Base-by-base conservation (phyloP, 768 basidiomycete genomes). In the Lentinula detonsa region DNA sequence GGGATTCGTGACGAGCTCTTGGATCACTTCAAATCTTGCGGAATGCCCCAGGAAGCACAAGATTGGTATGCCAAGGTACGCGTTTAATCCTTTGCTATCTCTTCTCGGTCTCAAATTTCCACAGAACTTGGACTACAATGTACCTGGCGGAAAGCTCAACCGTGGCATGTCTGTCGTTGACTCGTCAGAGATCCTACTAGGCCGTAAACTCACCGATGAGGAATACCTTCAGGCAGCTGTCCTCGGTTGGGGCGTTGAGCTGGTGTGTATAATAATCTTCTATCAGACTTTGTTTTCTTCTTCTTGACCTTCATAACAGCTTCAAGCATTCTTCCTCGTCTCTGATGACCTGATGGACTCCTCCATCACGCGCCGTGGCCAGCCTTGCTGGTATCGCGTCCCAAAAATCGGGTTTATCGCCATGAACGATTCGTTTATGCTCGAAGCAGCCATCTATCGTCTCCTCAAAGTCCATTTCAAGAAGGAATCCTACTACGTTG, bases 301-400 rank as follows among this genome's bases (percentile, higher is more conserved):
- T 31, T 13, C 40, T 58, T 34, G 42, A 3, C 49, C 15, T 23
- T 35, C 6, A 5, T 21, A 1, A 18, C 68, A 96, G 93, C 84
- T 99, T 7, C 96, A 98, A 87, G 95, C 94, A 0, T 97, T 89
- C 76, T 98, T 98, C 87, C 85, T 98, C 60, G 93, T 97, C 60
- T 84, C 93, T 4, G 93, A 99, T 74, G 96, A 98, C 73, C 95
- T 98, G 68, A 99, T 99, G 97, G 96, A 99, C 71, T 73, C 82
- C 18, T 93, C 91, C 51, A 88, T 98, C 66, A 98, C 96, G 10
- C 89, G 96, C 28, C 88, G 96, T 9, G 88, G 90, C 4, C 95
- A 97, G 73, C 90, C 95, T 1, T 99, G 96, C 76, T 99, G 93
- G 92, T 98, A 96, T 77, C 83, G 79, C 61, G 66, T 76, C 23